Conservation (phyloP, 2,329 filamentous ascomycete species). For the Elsinoe australis region DNA sequence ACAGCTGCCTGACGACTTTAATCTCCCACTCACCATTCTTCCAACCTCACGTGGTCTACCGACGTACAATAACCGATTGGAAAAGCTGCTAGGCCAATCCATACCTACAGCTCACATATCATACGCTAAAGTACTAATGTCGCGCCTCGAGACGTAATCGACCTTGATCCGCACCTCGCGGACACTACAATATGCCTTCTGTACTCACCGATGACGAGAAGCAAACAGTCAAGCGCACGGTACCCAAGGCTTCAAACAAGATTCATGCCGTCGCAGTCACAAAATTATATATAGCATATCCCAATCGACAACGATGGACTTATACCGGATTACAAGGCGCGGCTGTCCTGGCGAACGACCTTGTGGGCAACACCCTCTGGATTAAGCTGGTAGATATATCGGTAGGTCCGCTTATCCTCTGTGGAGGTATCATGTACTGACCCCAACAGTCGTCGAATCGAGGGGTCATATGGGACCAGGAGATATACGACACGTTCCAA, state of each 20-base stretch:
- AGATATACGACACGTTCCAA: conserved; percentile 88
- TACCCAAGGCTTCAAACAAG: conserved; percentile 93
- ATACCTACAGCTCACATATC: too few relatives aligned
- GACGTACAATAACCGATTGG: too few relatives aligned
- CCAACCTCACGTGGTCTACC: too few relatives aligned
- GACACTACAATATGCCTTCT: conserved; percentile 42
- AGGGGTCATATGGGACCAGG: conserved; percentile 93
- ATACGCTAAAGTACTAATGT: too few relatives aligned
- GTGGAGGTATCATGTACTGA: conserved; percentile 6
- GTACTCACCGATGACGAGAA: conserved; percentile 89
- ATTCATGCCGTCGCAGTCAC: conserved; percentile 93
- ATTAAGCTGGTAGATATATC: conserved; percentile 96
- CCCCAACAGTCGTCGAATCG: conserved; percentile 57
- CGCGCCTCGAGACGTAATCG: conserved; percentile 7
- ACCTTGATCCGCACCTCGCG: background rate
- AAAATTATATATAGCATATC: conserved; percentile 86
- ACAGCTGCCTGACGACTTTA: conserved; percentile 11
- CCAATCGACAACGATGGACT: conserved; percentile 78
- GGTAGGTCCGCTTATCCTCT: conserved; percentile 47
- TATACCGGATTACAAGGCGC: conserved; percentile 92
- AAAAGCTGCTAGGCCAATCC: too few relatives aligned
- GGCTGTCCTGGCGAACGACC: conserved; percentile 81
- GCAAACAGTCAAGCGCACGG: conserved; percentile 87
- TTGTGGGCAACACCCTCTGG: conserved; percentile 94
- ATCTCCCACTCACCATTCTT: background rate